These are phyloP conservation scores for Eurotiales sp. DNA, from an alignment of 2,329 filamentous ascomycete species.

Conservation along the genomic window DNA sequence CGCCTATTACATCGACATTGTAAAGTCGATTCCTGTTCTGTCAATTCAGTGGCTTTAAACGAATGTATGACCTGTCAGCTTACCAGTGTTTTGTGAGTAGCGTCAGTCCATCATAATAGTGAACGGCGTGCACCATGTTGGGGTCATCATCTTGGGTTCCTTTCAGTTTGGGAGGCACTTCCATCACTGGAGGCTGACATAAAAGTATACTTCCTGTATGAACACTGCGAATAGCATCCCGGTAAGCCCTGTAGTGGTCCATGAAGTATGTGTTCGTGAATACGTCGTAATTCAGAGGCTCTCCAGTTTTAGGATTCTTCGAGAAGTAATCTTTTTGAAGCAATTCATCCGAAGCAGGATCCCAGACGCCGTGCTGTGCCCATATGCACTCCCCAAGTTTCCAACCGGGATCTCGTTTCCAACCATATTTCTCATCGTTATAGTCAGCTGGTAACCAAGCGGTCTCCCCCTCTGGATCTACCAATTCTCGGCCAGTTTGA, in stretches of 20 bases:
- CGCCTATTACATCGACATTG: constrained; percentile 93
- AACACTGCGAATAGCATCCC: constrained; percentile 67
- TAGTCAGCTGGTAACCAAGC: constrained; percentile 82
- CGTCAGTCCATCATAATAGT: constrained; percentile 96
- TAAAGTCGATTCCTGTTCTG: constrained; percentile 71
- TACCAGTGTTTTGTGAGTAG: constrained; percentile 95
- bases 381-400: constrained; percentile 91
- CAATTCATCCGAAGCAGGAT: constrained; percentile 70
- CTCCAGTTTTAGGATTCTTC: constrained; percentile 69
- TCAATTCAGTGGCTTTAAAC: background rate
- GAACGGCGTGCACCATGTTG: constrained; percentile 86
- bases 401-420: constrained; percentile 83
- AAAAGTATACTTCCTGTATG: constrained; percentile 83
- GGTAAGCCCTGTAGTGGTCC: constrained; percentile 74
- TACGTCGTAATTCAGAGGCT: constrained; percentile 70
- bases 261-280: constrained; percentile 94
- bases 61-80: constrained; percentile 10
- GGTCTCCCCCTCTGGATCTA: constrained; percentile 81
- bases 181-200: constrained; percentile 86
- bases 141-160: constrained; percentile 84
- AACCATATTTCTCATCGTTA: constrained; percentile 84
- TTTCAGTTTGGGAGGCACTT: constrained; percentile 84
- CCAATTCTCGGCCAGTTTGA: constrained; percentile 74
- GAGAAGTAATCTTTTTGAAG: constrained; percentile 85
- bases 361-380: constrained; percentile 97